These are phyloP conservation scores for Vaccinium corymbosum DNA, from an alignment of 148 eudicot species.

Conservation along the genomic window DNA sequence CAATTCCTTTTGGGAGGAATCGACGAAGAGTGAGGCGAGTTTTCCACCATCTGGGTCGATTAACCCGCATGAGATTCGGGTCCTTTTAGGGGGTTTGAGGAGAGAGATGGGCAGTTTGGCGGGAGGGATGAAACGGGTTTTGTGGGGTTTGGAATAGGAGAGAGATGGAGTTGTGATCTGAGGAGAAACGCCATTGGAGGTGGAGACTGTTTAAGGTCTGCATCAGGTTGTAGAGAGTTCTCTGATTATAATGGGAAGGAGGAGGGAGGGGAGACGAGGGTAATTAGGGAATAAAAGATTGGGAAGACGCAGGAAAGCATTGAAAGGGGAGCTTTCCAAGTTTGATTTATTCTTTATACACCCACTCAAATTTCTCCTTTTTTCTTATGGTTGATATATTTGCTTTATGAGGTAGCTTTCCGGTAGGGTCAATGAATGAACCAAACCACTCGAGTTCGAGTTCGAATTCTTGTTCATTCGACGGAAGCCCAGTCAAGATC, in stretches of 20 bases:
- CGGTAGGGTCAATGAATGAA: too few species aligned
- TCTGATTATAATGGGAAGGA: not conserved
- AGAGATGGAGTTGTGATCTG: conserved; percentile 31
- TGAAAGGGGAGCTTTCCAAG: too few species aligned
- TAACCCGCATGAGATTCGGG: conserved; percentile 36
- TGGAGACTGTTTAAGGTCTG: not conserved
- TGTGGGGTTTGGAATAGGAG: conserved; percentile 22
- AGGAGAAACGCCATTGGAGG: conserved; percentile 43
- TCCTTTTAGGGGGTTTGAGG: conserved; percentile 5
- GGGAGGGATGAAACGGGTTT: conserved; percentile 20
- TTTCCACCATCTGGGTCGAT: conserved; percentile 86
- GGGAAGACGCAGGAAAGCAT: too few species aligned
- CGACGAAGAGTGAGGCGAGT: conserved; percentile 51
- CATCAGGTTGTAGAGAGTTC: not conserved
- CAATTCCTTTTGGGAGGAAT: conserved; percentile 25
- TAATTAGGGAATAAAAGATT: too few species aligned
- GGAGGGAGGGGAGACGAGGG: not conserved
- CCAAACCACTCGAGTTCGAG: too few species aligned
- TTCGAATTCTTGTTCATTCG: too few species aligned
- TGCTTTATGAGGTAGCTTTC: too few species aligned
- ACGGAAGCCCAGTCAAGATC: too few species aligned
- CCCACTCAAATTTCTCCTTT: too few species aligned
- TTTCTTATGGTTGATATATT: too few species aligned
- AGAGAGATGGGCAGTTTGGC: conserved; percentile 5
- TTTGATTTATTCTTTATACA: too few species aligned